Conservation (phyloP, 1,284 basidiomycete genomes). For the Porodaedalea pini region DNA sequence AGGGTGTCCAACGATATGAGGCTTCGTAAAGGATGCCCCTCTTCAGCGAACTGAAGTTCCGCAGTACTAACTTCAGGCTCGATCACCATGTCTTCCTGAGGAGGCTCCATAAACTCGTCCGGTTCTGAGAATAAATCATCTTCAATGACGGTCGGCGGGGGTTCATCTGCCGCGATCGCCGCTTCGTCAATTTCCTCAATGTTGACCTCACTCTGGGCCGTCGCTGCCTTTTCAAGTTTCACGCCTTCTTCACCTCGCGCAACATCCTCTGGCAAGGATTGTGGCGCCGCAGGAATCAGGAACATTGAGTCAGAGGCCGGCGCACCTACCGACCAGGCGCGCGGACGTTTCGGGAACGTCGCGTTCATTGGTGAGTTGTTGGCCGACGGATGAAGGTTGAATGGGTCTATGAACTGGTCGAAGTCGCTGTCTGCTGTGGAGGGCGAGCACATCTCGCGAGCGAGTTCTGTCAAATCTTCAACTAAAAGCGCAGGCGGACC, state of each 20-base stretch:
- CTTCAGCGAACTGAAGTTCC: constrained; percentile 12
- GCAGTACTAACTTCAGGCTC: not conserved
- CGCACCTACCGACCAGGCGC: constrained; percentile 5
- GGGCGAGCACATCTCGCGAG: constrained; percentile 4
- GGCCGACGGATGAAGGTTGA: constrained; percentile 11
- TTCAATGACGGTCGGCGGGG: constrained; percentile 2
- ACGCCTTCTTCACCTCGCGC: not conserved
- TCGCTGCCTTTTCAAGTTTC: not conserved
- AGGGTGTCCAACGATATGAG: constrained; percentile 15
- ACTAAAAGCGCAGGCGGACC: constrained; percentile 12
- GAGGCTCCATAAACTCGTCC: not conserved
- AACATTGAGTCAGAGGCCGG: not conserved
- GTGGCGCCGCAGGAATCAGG: not conserved
- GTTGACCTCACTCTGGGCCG: not conserved
- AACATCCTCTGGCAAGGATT: not conserved
- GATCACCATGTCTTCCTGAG: not conserved
- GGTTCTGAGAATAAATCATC: constrained; percentile 16
- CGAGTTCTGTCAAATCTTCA: constrained; percentile 13
- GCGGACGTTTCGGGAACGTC: constrained; percentile 9
- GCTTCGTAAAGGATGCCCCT: constrained; percentile 13
- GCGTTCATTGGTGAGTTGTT: constrained; percentile 11
- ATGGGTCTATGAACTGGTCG: constrained; percentile 11
- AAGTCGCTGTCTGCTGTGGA: not conserved
- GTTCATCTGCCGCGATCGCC: constrained; percentile 1
- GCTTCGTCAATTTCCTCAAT: not conserved